Conservation (phyloP, 108 stramenopile genomes). For the Hondaea fermentalgiana region DNA sequence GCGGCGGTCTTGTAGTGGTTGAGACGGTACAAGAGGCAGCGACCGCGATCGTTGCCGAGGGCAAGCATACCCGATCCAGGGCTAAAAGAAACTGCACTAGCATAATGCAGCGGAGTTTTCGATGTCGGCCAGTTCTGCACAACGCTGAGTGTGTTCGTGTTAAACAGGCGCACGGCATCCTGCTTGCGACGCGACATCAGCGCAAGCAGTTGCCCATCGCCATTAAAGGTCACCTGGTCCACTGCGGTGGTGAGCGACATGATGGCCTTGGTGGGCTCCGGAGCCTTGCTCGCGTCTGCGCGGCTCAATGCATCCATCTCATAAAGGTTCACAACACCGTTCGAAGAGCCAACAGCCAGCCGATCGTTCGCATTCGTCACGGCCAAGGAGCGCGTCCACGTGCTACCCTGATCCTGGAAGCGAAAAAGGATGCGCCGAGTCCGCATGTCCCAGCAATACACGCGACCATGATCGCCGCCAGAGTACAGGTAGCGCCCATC, state of each 20-base stretch:
- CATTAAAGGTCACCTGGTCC: slow-evolving; percentile 68
- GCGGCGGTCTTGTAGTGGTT: slow-evolving; percentile 19
- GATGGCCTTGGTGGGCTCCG: slow-evolving; percentile 69
- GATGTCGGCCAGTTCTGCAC: slow-evolving; percentile 96
- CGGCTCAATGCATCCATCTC: background rate
- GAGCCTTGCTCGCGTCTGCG: background rate
- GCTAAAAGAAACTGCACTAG: slow-evolving; percentile 82
- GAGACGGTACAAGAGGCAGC: slow-evolving; percentile 77
- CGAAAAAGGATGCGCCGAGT: slow-evolving; percentile 66
- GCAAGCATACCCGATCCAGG: slow-evolving; percentile 73
- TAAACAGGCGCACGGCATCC: slow-evolving; percentile 74
- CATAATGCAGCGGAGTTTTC: slow-evolving; percentile 83
- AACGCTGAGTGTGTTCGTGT: slow-evolving; percentile 77
- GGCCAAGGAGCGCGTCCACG: slow-evolving; percentile 66
- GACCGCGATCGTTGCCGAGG: slow-evolving; percentile 88
- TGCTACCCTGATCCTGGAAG: slow-evolving; percentile 81
- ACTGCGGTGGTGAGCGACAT: slow-evolving; percentile 83
- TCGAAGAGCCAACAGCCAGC: slow-evolving; percentile 80
- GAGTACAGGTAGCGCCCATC: slow-evolving; percentile 70
- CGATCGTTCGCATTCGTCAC: slow-evolving; percentile 35
- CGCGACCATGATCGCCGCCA: slow-evolving; percentile 83
- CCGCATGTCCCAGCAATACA: slow-evolving; percentile 78
- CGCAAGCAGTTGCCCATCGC: slow-evolving; percentile 81
- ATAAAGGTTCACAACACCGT: slow-evolving; percentile 90
- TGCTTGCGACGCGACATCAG: slow-evolving; percentile 71